Evolutionary conservation across 768 basidiomycete genomes (phyloP).

Genomic region (Psilocybe subaeruginosa): DNA sequence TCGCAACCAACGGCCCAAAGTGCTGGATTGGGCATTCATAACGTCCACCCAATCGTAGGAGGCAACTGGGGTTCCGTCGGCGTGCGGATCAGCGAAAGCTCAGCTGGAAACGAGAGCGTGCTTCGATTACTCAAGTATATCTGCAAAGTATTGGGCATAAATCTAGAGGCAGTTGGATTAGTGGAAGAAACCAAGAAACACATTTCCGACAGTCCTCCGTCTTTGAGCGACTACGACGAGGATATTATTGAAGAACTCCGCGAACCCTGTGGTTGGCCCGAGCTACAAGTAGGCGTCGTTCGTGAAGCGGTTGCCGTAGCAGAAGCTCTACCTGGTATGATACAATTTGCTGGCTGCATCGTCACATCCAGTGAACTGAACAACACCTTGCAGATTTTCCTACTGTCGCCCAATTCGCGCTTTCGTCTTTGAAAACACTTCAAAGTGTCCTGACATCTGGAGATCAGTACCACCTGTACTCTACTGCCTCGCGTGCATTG

Average conservation of each 20-base stretch:
- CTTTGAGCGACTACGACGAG: constrained; percentile 36
- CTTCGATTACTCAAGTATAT: constrained; percentile 73
- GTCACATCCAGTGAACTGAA: constrained; percentile 1
- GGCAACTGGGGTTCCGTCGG: constrained; percentile 61
- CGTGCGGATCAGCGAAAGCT: constrained; percentile 71
- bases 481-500: constrained; percentile 73
- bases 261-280: constrained; percentile 88
- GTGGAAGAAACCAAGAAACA: constrained; percentile 29
- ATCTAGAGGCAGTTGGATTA: constrained; percentile 72
- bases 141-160: constrained; percentile 80
- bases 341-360: background rate
- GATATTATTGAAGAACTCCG: constrained; percentile 43
- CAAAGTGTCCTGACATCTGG: constrained; percentile 66
- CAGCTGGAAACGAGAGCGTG: constrained; percentile 84
- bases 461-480: constrained; percentile 83
- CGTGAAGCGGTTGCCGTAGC: constrained; percentile 91
- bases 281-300: constrained; percentile 91
- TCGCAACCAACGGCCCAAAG: constrained; percentile 45
- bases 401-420: constrained; percentile 84
- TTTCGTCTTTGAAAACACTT: constrained; percentile 82
- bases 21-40: constrained; percentile 52
- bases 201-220: constrained; percentile 14
- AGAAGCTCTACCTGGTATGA: constrained; percentile 85
- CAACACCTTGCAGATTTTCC: constrained; percentile 63
- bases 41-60: constrained; percentile 35